Evolutionary conservation across 225 moss, liverwort and hornwort genomes (phyloP), one percentile per base, ranked within the genome.

Genomic region (Antitrichia curtipendula): DNA sequence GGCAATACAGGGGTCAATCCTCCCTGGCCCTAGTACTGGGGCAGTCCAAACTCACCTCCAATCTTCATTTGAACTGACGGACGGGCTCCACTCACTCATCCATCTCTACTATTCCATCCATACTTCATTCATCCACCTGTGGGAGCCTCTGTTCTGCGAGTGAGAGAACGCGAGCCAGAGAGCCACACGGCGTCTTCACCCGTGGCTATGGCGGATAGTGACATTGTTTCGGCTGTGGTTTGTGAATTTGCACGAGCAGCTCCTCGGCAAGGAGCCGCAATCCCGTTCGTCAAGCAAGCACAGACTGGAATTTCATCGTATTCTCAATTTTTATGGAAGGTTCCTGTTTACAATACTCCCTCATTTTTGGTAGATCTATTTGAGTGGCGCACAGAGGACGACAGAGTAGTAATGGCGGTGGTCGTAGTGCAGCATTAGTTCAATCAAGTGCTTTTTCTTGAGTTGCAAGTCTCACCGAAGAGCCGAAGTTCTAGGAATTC

Each of bases 141-240:
- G 24, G 27, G 47, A 62, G 78, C n/a, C 87, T 64, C 36, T 64
- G 41, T 52, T 65, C 54, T 38, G 64, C 7, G 72, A 79, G 49
- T 31, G 60, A n/a, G 75, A 85, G 83, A 60, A 40, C 47, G 50
- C 71, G 65, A 80, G 87, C 79, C 50, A 81, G 84, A 56, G 84
- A 75, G 88, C 88, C 90, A 88, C 90, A 69, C 34, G 90, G 56
- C 85, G 85, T 58, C 80, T 38, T 83, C 90, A 52, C 72, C 72
- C 57, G 56, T 90, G 90, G 87, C 85, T 90, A 81, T 90, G 87
- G 76, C 85, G 59, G 90, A 90, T 90, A 72, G 50, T 62, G 52
- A 31, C 77, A 38, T 61, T 43, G 71, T 36, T 61, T 47, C 63
- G 58, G 38, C 85, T 75, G 36, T 53, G 53, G 50, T 75, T 32